These are phyloP conservation scores for Solanum dulcamara DNA, from an alignment of 257 asterid species.

Conservation along the genomic window DNA sequence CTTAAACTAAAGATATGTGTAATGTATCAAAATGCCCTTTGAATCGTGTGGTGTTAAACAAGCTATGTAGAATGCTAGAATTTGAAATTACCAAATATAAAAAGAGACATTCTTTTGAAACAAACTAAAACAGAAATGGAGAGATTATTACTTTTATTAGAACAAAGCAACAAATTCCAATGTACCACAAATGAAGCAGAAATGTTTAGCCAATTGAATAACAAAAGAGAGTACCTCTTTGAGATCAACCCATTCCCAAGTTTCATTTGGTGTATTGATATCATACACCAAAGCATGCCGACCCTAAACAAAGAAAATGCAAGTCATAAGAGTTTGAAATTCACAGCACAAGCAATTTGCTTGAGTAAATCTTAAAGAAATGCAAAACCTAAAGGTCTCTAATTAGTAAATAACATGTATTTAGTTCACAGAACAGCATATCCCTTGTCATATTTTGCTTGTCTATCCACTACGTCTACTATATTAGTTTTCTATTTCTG, in stretches of 20 bases:
- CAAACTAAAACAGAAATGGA: neutral
- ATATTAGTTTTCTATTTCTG: neutral
- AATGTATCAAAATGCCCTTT: neutral
- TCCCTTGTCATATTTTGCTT: neutral
- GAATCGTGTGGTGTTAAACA: neutral
- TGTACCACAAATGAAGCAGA: neutral
- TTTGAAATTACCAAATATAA: neutral
- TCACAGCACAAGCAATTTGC: neutral
- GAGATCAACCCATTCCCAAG: slow-evolving; percentile 81
- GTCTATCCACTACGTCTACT: neutral
- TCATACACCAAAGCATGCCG: slow-evolving; percentile 88
- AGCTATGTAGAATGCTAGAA: neutral
- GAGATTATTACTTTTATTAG: neutral
- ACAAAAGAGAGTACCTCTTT: slow-evolving; percentile 53
- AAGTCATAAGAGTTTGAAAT: neutral
- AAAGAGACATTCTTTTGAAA: neutral
- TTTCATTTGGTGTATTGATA: slow-evolving; percentile 53
- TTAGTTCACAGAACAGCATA: neutral
- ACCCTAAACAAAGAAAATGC: slow-evolving; percentile 41
- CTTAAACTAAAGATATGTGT: neutral
- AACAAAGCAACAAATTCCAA: neutral
- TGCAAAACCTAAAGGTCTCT: neutral
- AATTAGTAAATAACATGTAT: neutral
- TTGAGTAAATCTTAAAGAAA: neutral
- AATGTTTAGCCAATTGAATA: neutral